These are phyloP conservation scores for Coemansia javaensis DNA, from an alignment of 192 early-diverging fungal genomes.

Conservation along the genomic window DNA sequence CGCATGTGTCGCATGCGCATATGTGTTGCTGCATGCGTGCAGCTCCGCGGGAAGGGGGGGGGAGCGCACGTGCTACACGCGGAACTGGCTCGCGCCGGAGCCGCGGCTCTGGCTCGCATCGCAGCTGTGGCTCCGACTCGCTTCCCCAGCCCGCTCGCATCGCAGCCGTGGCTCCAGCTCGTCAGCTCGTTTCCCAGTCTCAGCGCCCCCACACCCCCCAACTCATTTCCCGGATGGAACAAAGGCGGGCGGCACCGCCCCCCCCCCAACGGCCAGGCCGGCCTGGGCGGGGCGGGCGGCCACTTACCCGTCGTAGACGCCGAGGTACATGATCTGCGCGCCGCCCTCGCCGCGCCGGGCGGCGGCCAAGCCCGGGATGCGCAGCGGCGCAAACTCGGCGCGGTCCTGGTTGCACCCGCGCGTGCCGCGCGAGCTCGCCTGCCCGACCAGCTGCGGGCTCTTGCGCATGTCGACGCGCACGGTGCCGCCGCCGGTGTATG, in stretches of 20 bases:
- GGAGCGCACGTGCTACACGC: too few relatives aligned
- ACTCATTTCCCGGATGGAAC: too few relatives aligned
- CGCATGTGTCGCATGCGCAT: too few relatives aligned
- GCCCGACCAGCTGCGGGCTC: constrained; percentile 42
- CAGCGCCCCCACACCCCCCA: too few relatives aligned
- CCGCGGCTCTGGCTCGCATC: too few relatives aligned
- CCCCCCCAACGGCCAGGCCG: not conserved
- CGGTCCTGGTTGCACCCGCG: constrained; percentile 48
- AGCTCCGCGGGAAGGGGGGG: too few relatives aligned
- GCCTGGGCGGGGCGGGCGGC: not conserved
- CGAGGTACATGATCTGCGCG: constrained; percentile 46
- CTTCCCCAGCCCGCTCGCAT: too few relatives aligned
- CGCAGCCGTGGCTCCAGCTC: too few relatives aligned
- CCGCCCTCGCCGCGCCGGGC: constrained; percentile 39
- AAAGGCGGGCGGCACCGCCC: not conserved
- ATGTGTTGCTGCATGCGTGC: too few relatives aligned
- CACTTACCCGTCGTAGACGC: constrained; percentile 46
- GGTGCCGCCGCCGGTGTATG: constrained; percentile 42
- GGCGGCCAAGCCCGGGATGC: constrained; percentile 45
- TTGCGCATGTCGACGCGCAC: constrained; percentile 48
- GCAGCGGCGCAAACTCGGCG: constrained; percentile 43
- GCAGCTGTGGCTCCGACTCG: too few relatives aligned
- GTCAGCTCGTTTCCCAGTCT: too few relatives aligned
- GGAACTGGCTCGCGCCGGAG: too few relatives aligned
- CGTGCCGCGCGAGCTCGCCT: constrained; percentile 39